These are phyloP conservation scores for Phycomyces blakesleeanus DNA, from an alignment of 192 early-diverging fungal genomes.

Conservation along the genomic window DNA sequence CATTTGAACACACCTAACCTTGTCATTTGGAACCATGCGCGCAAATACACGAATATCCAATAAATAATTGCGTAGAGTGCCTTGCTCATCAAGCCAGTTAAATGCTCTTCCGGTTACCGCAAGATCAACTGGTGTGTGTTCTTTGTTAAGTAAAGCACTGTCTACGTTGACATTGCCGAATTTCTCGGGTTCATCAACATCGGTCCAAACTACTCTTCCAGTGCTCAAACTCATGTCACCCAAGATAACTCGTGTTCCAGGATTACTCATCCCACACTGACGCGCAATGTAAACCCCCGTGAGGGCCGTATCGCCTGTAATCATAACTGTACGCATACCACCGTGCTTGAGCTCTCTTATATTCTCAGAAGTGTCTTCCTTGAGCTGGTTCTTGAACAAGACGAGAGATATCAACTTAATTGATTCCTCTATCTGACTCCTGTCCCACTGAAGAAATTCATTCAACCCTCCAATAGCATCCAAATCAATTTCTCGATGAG, in stretches of 20 bases:
- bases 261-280: conserved; percentile 46
- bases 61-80: conserved; percentile 48
- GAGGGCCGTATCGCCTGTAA: conserved; percentile 76
- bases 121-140: conserved; percentile 52
- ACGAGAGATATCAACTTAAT: conserved; percentile 58
- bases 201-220: conserved; percentile 49
- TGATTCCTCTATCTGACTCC: conserved; percentile 59
- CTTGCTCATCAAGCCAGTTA: conserved; percentile 42
- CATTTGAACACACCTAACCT: conserved; percentile 68
- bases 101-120: conserved; percentile 73
- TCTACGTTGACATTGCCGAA: conserved; percentile 37
- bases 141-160: conserved; percentile 21
- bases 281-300: conserved; percentile 76
- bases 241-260: conserved; percentile 37
- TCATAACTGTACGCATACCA: conserved; percentile 74
- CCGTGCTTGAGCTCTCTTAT: conserved; percentile 67
- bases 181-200: conserved; percentile 52
- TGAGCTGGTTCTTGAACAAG: conserved; percentile 78
- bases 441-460: conserved; percentile 32
- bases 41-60: conserved; percentile 73
- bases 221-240: conserved; percentile 46
- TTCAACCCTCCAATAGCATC: conserved; percentile 34
- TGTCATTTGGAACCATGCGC: conserved; percentile 75
- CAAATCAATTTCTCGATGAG: conserved; percentile 46
- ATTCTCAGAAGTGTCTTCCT: conserved; percentile 64